Evolutionary conservation across 768 basidiomycete species (phyloP).

Genomic region (Lactarius deliciosus): DNA sequence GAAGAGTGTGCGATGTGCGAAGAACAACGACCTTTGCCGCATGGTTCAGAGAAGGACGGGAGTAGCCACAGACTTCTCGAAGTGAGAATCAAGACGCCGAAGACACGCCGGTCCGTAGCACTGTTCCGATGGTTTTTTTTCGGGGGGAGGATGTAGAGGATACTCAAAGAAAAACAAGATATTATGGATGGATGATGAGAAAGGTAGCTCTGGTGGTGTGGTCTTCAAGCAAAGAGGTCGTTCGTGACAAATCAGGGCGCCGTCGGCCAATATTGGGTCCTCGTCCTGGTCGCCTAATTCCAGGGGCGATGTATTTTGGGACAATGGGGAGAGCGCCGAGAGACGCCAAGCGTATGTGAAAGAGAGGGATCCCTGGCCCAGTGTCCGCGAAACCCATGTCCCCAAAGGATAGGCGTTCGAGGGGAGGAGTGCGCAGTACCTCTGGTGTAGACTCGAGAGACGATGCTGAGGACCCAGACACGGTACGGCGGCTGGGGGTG

Average conservation of each 20-base stretch:
- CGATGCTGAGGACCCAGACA: conserved; percentile 24
- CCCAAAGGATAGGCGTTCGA: conserved; percentile 26
- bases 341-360: conserved; percentile 22
- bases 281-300: conserved; percentile 4
- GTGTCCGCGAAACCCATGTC: conserved; percentile 29
- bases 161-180: conserved; percentile 19
- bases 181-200: conserved; percentile 1
- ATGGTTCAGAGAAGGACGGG: conserved; percentile 13
- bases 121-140: conserved; percentile 1
- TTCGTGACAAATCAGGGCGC: conserved; percentile 24
- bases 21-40: conserved; percentile 18
- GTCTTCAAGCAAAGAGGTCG: conserved; percentile 29
- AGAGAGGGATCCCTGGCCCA: conserved; percentile 20
- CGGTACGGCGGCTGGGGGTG: conserved; percentile 35
- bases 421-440: conserved; percentile 27
- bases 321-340: conserved; percentile 7
- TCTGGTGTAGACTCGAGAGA: conserved; percentile 30
- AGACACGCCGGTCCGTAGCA: neutral
- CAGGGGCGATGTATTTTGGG: conserved; percentile 11
- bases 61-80: conserved; percentile 17
- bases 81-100: conserved; percentile 6
- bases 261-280: conserved; percentile 8
- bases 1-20: too few relatives aligned
- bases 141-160: neutral
- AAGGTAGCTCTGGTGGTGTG: conserved; percentile 21